These are phyloP conservation scores for Dactylellina drechsleri DNA, from an alignment of 2,329 filamentous ascomycete genomes.

Conservation along the genomic window DNA sequence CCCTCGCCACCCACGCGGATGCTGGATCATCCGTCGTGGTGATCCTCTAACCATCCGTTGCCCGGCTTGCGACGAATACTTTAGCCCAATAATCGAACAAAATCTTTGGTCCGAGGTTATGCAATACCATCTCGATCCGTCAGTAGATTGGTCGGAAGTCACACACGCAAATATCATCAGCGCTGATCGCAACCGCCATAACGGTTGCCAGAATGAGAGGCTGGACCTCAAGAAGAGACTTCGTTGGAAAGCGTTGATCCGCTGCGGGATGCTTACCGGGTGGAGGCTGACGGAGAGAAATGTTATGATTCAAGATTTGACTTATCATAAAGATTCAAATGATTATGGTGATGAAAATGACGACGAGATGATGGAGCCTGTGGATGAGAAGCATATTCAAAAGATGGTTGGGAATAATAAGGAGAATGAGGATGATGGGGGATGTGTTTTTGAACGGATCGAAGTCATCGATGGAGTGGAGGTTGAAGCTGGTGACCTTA, in stretches of 20 bases:
- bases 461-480: background rate
- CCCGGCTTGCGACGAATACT: slow-evolving; percentile 40
- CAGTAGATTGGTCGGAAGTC: slow-evolving; percentile 28
- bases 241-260: slow-evolving; percentile 25
- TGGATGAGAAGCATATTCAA: background rate
- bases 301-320: slow-evolving; percentile 10
- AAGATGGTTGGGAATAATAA: slow-evolving; percentile 5
- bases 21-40: slow-evolving; percentile 51
- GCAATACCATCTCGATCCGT: slow-evolving; percentile 16
- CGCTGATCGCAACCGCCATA: slow-evolving; percentile 29
- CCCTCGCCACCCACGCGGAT: slow-evolving; percentile 43
- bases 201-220: slow-evolving; percentile 25
- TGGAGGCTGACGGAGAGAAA: slow-evolving; percentile 25
- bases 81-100: slow-evolving; percentile 25
- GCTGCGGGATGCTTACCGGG: slow-evolving; percentile 16
- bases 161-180: slow-evolving; percentile 30
- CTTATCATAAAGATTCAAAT: no score
- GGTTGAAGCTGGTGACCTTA: background rate
- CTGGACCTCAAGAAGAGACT: slow-evolving; percentile 27
- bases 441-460: background rate
- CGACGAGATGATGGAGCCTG: slow-evolving; percentile 27
- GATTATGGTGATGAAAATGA: slow-evolving; percentile 7
- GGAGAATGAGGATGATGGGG: no score
- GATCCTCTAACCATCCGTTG: slow-evolving; percentile 12
- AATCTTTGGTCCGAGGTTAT: slow-evolving; percentile 35